Evolutionary conservation across 176 grass and related monocot species (phyloP), one percentile per base, ranked within the genome.

Genomic region (Stipa capillata): DNA sequence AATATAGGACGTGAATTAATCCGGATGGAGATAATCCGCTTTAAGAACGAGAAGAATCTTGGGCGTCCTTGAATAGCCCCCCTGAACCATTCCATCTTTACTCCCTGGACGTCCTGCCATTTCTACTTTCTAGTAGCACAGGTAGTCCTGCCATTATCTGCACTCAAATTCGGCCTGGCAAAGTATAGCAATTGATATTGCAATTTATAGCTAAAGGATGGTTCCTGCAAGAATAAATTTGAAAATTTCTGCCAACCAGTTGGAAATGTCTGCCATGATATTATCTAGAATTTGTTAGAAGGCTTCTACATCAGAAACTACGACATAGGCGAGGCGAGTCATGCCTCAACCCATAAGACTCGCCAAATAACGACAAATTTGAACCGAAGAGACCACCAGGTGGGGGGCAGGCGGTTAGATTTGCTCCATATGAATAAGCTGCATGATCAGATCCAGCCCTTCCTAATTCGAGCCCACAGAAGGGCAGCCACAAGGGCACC

Each of bases 401-500:
- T 43, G 28, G 16, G 15, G 35, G 11, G 48, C 27, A 70, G 36
- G 33, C 31, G 10, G 42, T 51, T 61, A 62, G 20, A 23, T 41
- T 57, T 74, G 29, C 25, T 72, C 28, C 55, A 70, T 44, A 65
- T 11, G 60, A 56, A 43, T 12, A 31, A 52, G 69, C 23, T 83
- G 24, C n/a, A 37, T 32, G 48, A 74, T 93, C 73, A 94, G 57
- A 94, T 88, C 88, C 70, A 81, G 5, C 88, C 69, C 81, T 77
- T 97, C 59, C 69, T 80, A 42, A 98, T 35, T 74, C 84, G 14
- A 72, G 90, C 78, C 32, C 83, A 92, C 60, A 32, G 27, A 51
- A 94, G 44, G 18, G 76, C 69, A 44, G 85, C 87, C 18, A 90
- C 80, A 7, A 92, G 29, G 1, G 90, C 90, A 74, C 92, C 92